Percentiles rank a stretch among this genome's conserved stretches.
These are phyloP conservation scores for Neophaeococcomyces aloes DNA, from an alignment of 2,329 filamentous ascomycete genomes.

Conservation along the genomic window DNA sequence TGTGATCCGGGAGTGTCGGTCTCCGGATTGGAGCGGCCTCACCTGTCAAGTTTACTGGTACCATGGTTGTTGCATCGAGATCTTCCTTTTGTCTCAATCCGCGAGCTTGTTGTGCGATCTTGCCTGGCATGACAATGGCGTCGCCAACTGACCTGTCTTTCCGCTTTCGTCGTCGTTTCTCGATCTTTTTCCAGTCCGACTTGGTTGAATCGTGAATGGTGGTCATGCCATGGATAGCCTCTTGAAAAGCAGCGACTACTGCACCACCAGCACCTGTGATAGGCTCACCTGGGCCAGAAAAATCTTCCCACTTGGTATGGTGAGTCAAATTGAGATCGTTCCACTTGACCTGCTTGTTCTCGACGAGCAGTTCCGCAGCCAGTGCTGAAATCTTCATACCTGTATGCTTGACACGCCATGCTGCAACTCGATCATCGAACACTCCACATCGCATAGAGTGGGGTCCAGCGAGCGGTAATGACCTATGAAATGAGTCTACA, in stretches of 20 bases:
- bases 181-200: constrained; percentile 37
- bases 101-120: constrained; percentile 16
- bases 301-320: constrained; percentile 44
- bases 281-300: constrained; percentile 45
- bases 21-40: constrained; percentile 15
- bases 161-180: constrained; percentile 33
- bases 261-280: constrained; percentile 41
- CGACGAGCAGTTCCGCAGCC: constrained; percentile 44
- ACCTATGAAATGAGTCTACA: constrained; percentile 32
- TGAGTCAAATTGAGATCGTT: constrained; percentile 38
- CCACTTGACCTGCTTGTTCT: constrained; percentile 43
- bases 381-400: constrained; percentile 40
- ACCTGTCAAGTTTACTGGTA: constrained; percentile 14
- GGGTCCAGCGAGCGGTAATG: constrained; percentile 25
- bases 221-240: constrained; percentile 40
- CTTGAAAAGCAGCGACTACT: constrained; percentile 34
- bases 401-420: constrained; percentile 42
- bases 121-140: constrained; percentile 14
- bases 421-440: constrained; percentile 38
- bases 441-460: constrained; percentile 30
- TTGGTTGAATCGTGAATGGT: constrained; percentile 40
- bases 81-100: constrained; percentile 10
- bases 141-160: constrained; percentile 12
- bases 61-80: constrained; percentile 2
- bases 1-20: neutral